phyloP scores from a whole-genome alignment of 495 filamentous ascomycete species.

The Beverwykella pulmonaria region DNA sequence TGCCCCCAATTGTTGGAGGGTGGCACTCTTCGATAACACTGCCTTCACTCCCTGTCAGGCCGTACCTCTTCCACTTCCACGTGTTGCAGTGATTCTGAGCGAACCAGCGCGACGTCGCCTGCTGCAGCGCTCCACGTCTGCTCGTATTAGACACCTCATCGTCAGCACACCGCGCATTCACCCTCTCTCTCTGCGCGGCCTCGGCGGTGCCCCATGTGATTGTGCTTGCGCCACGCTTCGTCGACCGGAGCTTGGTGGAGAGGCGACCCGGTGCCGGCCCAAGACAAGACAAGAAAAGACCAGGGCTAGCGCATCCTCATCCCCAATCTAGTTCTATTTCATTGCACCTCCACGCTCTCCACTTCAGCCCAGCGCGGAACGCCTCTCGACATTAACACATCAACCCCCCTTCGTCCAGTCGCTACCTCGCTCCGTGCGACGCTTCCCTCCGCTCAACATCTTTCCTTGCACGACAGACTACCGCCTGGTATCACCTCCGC shows the following conservation, averaged over 20 bases:
- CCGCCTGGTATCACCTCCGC: slow-evolving; percentile 1
- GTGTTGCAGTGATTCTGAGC: too few relatives aligned
- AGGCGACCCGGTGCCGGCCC: background rate
- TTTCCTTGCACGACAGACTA: background rate
- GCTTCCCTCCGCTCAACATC: background rate
- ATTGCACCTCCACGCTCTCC: background rate
- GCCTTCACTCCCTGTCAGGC: too few relatives aligned
- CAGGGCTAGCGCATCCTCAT: background rate
- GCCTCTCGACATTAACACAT: slow-evolving; percentile 16
- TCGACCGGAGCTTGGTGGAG: background rate
- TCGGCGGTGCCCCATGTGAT: background rate
- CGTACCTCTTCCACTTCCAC: too few relatives aligned
- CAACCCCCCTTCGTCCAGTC: slow-evolving; percentile 9
- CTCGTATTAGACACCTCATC: slow-evolving; percentile 8
- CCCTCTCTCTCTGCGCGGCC: background rate
- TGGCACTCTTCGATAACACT: too few relatives aligned
- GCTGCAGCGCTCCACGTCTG: background rate
- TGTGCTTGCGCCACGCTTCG: background rate
- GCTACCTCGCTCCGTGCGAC: slow-evolving; percentile 26
- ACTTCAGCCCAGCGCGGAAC: slow-evolving; percentile 16
- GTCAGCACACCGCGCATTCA: background rate
- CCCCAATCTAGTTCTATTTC: background rate
- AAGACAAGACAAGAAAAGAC: too few relatives aligned
- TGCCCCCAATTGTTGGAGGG: too few relatives aligned
- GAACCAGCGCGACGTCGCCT: too few relatives aligned